Percentiles rank a stretch among this genome's conserved stretches.
phyloP scores from a whole-genome alignment of 2,329 filamentous ascomycete genomes.

The Aspergillus nomiae region DNA sequence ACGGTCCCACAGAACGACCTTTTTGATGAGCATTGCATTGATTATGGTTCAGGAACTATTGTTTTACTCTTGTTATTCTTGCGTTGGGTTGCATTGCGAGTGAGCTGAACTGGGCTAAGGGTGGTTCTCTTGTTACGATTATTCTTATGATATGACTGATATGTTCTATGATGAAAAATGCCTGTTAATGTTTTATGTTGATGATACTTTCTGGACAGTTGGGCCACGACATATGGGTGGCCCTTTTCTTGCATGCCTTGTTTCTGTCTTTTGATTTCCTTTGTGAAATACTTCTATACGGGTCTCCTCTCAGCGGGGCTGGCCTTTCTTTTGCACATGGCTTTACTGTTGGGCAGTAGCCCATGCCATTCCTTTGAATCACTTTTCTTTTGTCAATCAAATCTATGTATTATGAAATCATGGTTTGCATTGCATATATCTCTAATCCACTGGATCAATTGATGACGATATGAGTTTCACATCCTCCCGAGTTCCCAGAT shows the following conservation, averaged over 20 bases:
- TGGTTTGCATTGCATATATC: constrained; percentile 10
- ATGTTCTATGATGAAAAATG: constrained; percentile 25
- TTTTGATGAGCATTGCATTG: constrained; percentile 8
- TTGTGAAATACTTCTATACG: constrained; percentile 10
- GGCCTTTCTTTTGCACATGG: neutral
- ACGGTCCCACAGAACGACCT: constrained; percentile 12
- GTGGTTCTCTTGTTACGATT: constrained; percentile 22
- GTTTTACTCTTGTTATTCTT: neutral
- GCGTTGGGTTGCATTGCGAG: constrained; percentile 22
- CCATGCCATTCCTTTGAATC: constrained; percentile 15
- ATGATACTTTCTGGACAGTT: constrained; percentile 15
- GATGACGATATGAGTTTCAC: neutral
- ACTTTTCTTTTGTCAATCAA: constrained; percentile 14
- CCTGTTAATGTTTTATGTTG: constrained; percentile 21
- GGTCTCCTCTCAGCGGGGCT: neutral
- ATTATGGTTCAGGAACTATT: constrained; percentile 6
- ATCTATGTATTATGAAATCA: constrained; percentile 4
- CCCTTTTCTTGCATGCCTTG: constrained; percentile 5
- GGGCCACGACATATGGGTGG: constrained; percentile 16
- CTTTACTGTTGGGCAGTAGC: neutral
- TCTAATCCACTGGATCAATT: neutral
- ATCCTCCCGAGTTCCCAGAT: neutral
- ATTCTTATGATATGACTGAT: constrained; percentile 27
- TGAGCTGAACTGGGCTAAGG: constrained; percentile 16
- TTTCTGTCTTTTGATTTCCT: constrained; percentile 5